phyloP scores from a whole-genome alignment of 176 grass and related monocot species.

The Juncus inflexus region DNA sequence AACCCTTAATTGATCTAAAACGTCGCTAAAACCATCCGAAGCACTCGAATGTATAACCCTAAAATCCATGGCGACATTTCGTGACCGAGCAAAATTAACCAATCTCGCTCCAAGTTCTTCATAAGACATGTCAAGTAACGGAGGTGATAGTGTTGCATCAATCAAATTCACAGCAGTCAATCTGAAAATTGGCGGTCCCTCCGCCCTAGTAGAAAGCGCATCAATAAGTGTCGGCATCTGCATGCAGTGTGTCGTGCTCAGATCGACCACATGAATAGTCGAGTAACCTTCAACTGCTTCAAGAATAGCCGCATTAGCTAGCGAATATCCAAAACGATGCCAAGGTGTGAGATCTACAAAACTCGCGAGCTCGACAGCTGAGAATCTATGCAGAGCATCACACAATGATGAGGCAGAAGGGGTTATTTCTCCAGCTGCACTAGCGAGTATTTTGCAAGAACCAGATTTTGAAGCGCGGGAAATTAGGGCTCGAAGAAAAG shows the following conservation, averaged over 20 bases:
- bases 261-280: conserved; percentile 72
- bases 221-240: conserved; percentile 99
- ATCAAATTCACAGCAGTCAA: conserved; percentile 54
- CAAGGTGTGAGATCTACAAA: conserved; percentile 97
- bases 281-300: conserved; percentile 76
- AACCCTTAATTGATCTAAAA: conserved; percentile 68
- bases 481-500: conserved; percentile 88
- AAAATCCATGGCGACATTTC: conserved; percentile 84
- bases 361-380: conserved; percentile 74
- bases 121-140: conserved; percentile 66
- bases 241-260: conserved; percentile 97
- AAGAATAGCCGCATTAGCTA: conserved; percentile 71
- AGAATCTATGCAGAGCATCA: conserved; percentile 63
- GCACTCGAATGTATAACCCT: conserved; percentile 49
- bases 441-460: conserved; percentile 70
- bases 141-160: conserved; percentile 29
- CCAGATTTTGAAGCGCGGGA: conserved; percentile 71
- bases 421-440: conserved; percentile 33
- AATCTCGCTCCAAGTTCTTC: conserved; percentile 76
- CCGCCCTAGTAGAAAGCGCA: conserved; percentile 59
- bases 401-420: conserved; percentile 34
- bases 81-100: conserved; percentile 63
- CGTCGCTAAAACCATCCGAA: conserved; percentile 48
- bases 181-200: conserved; percentile 64
- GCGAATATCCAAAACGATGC: conserved; percentile 91